Evolutionary conservation across 768 basidiomycete species (phyloP).

Genomic region (Tephrocybe sp.): DNA sequence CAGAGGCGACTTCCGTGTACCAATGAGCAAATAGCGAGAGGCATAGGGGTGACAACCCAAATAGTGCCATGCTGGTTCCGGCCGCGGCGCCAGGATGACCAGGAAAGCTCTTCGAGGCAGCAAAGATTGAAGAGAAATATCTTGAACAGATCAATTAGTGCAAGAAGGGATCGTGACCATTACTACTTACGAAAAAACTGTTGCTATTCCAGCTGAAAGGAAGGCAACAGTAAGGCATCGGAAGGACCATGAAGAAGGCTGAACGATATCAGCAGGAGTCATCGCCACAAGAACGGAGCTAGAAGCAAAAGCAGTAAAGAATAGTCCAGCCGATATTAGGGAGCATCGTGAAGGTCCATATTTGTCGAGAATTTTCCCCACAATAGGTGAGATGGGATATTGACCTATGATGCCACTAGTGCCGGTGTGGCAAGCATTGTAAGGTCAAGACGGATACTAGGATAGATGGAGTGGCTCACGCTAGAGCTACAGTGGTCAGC

Average conservation of each 20-base stretch:
- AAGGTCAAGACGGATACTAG: background rate
- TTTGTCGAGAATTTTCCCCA: constrained; percentile 65
- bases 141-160: constrained; percentile 20
- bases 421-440: constrained; percentile 5
- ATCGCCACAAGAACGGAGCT: constrained; percentile 59
- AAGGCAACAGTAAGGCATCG: constrained; percentile 54
- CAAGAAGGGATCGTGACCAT: background rate
- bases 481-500: constrained; percentile 72
- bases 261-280: constrained; percentile 34
- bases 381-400: constrained; percentile 70
- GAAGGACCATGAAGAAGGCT: constrained; percentile 43
- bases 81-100: constrained; percentile 61
- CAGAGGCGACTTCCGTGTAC: constrained; percentile 49
- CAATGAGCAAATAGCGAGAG: constrained; percentile 60
- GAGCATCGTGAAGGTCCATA: constrained; percentile 72
- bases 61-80: constrained; percentile 66
- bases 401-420: constrained; percentile 86
- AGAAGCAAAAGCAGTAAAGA: constrained; percentile 56
- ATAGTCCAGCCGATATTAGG: constrained; percentile 54
- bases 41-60: constrained; percentile 80
- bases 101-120: constrained; percentile 71
- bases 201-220: constrained; percentile 62
- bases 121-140: constrained; percentile 74
- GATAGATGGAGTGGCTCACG: constrained; percentile 41
- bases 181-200: constrained; percentile 65